Conservation (phyloP, 306 rosid species). For the Quercus mongolica region DNA sequence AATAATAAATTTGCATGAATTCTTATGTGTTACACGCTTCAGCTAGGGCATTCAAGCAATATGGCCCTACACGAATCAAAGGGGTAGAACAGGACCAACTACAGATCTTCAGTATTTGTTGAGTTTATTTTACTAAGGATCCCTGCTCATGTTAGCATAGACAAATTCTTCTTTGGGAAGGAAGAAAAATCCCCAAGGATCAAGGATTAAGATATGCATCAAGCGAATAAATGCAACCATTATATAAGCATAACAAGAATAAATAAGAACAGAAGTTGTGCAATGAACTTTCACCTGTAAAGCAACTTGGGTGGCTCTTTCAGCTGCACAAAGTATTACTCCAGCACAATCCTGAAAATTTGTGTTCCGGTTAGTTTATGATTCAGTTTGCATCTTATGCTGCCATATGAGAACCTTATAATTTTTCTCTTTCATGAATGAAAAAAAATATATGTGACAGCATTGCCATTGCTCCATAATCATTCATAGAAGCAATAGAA, state of each 20-base stretch:
- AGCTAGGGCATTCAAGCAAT: too few species aligned
- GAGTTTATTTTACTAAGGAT: too few species aligned
- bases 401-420: not conserved
- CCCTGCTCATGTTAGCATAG: too few species aligned
- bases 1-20: not conserved
- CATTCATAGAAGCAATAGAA: not conserved
- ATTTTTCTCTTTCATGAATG: not conserved
- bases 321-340: constrained; percentile 80
- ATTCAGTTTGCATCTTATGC: not conserved
- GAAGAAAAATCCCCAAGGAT: too few species aligned
- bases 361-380: constrained; percentile 8
- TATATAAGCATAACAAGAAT: not conserved
- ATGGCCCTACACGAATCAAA: too few species aligned
- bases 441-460: not conserved
- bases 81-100: too few species aligned
- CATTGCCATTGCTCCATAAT: not conserved
- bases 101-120: too few species aligned
- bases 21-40: too few species aligned
- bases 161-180: too few species aligned
- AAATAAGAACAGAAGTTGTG: not conserved
- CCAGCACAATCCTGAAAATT: constrained; percentile 93
- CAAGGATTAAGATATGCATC: not conserved
- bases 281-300: constrained; percentile 55
- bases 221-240: not conserved
- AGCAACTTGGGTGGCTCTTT: constrained; percentile 94